Percentiles rank a stretch among this genome's conserved stretches.
These are phyloP conservation scores for Rhizopus arrhizus DNA, from an alignment of 371 early-diverging fungal species.

Conservation along the genomic window DNA sequence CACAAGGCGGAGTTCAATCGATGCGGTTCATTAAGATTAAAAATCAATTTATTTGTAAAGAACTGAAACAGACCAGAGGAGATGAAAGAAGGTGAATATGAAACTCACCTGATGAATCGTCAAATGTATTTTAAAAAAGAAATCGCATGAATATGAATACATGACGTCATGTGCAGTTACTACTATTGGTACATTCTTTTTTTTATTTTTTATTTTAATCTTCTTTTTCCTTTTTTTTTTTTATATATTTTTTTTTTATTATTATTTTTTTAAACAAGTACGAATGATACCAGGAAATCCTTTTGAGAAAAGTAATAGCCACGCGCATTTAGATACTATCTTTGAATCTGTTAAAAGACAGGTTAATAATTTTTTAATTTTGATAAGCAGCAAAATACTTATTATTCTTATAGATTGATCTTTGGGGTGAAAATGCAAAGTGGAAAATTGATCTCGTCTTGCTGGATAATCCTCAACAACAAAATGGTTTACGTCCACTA, in stretches of 20 bases:
- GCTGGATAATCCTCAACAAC: conserved; percentile 29
- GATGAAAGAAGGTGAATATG: too few relatives aligned
- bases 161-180: not conserved
- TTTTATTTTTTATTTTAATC: conserved; percentile 12
- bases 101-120: too few relatives aligned
- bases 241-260: conserved; percentile 8
- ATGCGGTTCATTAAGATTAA: too few relatives aligned
- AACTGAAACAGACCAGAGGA: too few relatives aligned
- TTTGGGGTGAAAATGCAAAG: conserved; percentile 44
- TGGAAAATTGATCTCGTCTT: conserved; percentile 43
- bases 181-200: conserved; percentile 2
- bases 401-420: conserved; percentile 28
- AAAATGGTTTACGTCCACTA: conserved; percentile 18
- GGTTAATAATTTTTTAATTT: conserved; percentile 12
- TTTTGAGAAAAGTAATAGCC: not conserved
- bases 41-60: too few relatives aligned
- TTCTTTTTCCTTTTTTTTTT: conserved; percentile 11
- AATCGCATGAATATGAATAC: not conserved
- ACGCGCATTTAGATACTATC: conserved; percentile 25
- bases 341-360: conserved; percentile 31
- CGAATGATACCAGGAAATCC: not conserved
- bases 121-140: not conserved
- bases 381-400: not conserved
- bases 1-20: too few relatives aligned
- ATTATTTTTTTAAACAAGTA: not conserved